Evolutionary conservation across 345 rosid species (phyloP).

Genomic region (Brassica juncea): DNA sequence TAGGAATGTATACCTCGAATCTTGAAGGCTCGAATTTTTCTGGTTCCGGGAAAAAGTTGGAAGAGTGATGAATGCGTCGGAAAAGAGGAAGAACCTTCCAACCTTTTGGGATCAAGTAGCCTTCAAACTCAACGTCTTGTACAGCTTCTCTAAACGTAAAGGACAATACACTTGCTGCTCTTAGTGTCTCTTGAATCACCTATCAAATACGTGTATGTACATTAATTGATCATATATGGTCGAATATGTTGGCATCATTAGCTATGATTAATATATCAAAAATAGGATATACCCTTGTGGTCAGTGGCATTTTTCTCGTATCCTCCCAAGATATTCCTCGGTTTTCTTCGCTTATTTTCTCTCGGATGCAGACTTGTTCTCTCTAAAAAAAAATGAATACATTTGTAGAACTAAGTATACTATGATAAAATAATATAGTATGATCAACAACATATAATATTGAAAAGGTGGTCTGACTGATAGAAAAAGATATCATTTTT

Average conservation of each 20-base stretch:
- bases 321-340: slow-evolving; percentile 86
- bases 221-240: not conserved
- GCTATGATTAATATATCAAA: not conserved
- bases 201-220: slow-evolving; percentile 23
- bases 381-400: slow-evolving; percentile 41
- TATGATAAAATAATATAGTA: not conserved
- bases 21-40: slow-evolving; percentile 85
- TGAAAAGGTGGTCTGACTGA: not conserved
- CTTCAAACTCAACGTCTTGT: slow-evolving; percentile 76
- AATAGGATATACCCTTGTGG: slow-evolving; percentile 55
- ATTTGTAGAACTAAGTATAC: not conserved
- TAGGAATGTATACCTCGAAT: slow-evolving; percentile 57
- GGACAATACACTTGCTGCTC: slow-evolving; percentile 83
- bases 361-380: slow-evolving; percentile 66
- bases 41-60: slow-evolving; percentile 73
- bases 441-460: not conserved
- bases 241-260: not conserved
- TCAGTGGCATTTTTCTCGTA: slow-evolving; percentile 82
- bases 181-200: slow-evolving; percentile 97
- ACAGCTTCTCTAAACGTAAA: slow-evolving; percentile 96
- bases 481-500: no score
- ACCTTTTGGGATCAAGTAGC: slow-evolving; percentile 83
- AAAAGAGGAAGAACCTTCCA: slow-evolving; percentile 99
- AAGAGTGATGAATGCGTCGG: slow-evolving; percentile 76
- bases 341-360: slow-evolving; percentile 49